Evolutionary conservation across 805 yeast species (phyloP).

Genomic region (Metschnikowia koreensis): DNA sequence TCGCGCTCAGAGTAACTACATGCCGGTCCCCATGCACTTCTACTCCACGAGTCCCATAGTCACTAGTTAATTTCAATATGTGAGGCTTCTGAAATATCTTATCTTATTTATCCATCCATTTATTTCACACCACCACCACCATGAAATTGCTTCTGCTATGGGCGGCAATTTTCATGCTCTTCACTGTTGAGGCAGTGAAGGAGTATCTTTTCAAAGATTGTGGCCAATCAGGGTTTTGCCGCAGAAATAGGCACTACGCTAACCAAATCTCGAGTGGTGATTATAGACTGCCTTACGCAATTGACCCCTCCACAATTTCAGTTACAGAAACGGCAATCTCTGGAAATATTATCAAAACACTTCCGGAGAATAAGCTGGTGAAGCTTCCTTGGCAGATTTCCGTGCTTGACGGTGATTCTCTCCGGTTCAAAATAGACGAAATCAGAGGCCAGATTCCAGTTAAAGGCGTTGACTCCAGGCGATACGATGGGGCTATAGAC

Average conservation of each 20-base stretch:
- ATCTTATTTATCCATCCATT: neutral
- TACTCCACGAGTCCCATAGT: too few relatives aligned
- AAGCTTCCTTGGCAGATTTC: slow-evolving; percentile 58
- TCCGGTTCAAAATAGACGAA: slow-evolving; percentile 71
- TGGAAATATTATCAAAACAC: slow-evolving; percentile 48
- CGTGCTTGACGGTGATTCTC: slow-evolving; percentile 52
- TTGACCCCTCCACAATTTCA: slow-evolving; percentile 21
- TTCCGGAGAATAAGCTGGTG: slow-evolving; percentile 18
- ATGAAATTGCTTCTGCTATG: neutral
- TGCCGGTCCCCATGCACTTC: neutral
- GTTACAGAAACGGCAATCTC: slow-evolving; percentile 29
- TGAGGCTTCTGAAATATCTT: neutral
- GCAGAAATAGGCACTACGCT: slow-evolving; percentile 72
- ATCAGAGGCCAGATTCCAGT: slow-evolving; percentile 30
- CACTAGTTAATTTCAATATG: too few relatives aligned
- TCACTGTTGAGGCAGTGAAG: slow-evolving; percentile 43
- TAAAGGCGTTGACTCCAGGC: slow-evolving; percentile 51
- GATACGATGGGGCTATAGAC: slow-evolving; percentile 36
- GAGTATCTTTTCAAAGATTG: slow-evolving; percentile 74
- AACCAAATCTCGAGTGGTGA: slow-evolving; percentile 16
- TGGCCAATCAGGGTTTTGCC: slow-evolving; percentile 78
- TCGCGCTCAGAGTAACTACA: neutral
- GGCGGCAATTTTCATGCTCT: neutral
- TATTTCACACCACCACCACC: neutral
- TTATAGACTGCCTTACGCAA: slow-evolving; percentile 21